Evolutionary conservation across 2,329 filamentous ascomycete genomes (phyloP), one percentile per base, ranked within the genome.

Genomic region (Botrytis fragariae): DNA sequence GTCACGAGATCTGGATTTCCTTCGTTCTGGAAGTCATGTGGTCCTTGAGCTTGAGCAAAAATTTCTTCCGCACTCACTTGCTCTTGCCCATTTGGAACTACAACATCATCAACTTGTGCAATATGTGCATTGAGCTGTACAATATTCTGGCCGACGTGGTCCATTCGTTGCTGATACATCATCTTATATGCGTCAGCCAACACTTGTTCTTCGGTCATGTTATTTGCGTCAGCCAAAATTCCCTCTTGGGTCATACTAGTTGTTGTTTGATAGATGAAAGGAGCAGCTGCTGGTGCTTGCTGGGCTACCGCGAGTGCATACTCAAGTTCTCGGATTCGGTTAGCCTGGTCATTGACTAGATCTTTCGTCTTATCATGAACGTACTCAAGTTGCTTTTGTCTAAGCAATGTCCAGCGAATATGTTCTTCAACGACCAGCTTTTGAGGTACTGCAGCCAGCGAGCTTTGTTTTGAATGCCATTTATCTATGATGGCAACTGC

Each of bases 201-300:
- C 1, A 29, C 5, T 29, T 54, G 12, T n/a, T 16, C 25, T 16
- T 29, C 1, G 3, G 14, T 16, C 51, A 29, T 54, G n/a, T 18
- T 29, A 57, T 57, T 16, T 57, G 14, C n/a, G 6, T 18, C n/a
- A 29, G n/a, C 51, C 5, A 54, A 29, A 3, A 29, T 2, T 29
- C 29, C 5, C 16, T 16, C 25, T 16, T 29, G 4, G 3, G 14
- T 16, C 51, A 29, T 54, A 29, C 3, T 8, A 57, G 6, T 18
- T 29, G 51, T 29, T 18, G 1, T 3, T 3, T 42, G 16, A 12
- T 54, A 42, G 10, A 42, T 16, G 35, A 7, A 57, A 8, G 64
- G 48, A 14, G 3, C 1, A 22, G 12, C 20, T n/a, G 22, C 3
- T 0, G 18, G 7, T 14, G 0, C 9, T 10, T 25, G 3, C 35